Evolutionary conservation across 495 filamentous ascomycete genomes (phyloP).

Genomic region (Hyaloscypha hepaticicola): DNA sequence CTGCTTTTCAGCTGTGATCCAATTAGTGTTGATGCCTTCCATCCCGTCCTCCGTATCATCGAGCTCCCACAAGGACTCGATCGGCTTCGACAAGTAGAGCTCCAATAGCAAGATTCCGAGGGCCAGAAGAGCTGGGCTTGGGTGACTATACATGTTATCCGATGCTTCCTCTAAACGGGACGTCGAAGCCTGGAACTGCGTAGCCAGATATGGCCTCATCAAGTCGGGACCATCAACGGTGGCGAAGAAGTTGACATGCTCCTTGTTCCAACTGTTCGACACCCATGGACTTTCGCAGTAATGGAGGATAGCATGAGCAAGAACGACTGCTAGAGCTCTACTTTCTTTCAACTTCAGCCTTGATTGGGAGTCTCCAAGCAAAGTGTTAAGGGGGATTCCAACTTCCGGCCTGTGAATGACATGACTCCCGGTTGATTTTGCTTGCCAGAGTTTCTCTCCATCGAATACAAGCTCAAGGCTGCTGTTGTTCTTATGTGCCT

Average conservation of each 20-base stretch:
- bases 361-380: conserved; percentile 1
- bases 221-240: no score
- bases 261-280: no score
- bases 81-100: not conserved
- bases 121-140: conserved; percentile 8
- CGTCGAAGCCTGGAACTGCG: not conserved
- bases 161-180: not conserved
- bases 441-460: conserved; percentile 5
- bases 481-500: not conserved
- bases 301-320: no score
- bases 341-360: conserved; percentile 9
- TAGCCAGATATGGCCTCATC: no score
- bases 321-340: not conserved
- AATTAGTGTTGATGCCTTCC: conserved; percentile 1
- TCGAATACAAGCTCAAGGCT: conserved; percentile 5
- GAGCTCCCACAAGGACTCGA: not conserved
- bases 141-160: not conserved
- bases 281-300: no score
- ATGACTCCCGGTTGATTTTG: conserved; percentile 2
- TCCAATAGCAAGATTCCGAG: conserved; percentile 5
- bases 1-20: conserved; percentile 7
- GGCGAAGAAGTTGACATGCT: no score
- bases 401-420: not conserved
- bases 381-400: conserved; percentile 4
- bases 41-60: conserved; percentile 2